These are phyloP conservation scores for Lactifluus subvellereus DNA, from an alignment of 768 basidiomycete species.

Conservation along the genomic window DNA sequence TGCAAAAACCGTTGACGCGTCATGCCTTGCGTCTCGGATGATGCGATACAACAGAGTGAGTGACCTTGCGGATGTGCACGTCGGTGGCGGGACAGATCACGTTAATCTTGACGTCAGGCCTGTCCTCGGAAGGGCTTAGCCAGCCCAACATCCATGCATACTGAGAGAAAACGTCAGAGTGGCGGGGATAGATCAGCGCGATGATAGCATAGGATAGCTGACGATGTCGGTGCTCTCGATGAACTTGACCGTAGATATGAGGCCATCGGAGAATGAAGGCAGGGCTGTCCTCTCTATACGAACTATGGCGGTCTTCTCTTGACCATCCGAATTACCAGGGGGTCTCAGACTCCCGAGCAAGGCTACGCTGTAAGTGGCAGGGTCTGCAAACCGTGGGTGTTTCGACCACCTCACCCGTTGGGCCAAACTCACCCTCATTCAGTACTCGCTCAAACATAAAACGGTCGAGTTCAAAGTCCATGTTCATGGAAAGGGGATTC, in stretches of 20 bases:
- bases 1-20: slow-evolving; percentile 29
- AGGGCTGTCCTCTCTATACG: slow-evolving; percentile 74
- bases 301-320: slow-evolving; percentile 50
- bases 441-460: slow-evolving; percentile 20
- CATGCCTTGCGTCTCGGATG: neutral
- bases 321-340: neutral
- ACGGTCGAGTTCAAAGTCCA: slow-evolving; percentile 15
- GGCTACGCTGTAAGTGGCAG: slow-evolving; percentile 6
- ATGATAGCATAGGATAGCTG: slow-evolving; percentile 26
- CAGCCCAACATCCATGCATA: slow-evolving; percentile 80
- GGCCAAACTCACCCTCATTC: slow-evolving; percentile 25
- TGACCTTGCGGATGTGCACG: slow-evolving; percentile 78
- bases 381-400: slow-evolving; percentile 9
- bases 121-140: slow-evolving; percentile 38
- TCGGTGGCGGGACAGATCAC: slow-evolving; percentile 87
- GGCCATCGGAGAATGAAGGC: slow-evolving; percentile 38
- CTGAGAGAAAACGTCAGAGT: slow-evolving; percentile 34
- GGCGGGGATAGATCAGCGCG: neutral
- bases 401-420: neutral
- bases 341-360: slow-evolving; percentile 15
- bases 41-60: neutral
- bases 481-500: neutral
- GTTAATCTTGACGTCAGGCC: slow-evolving; percentile 75
- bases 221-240: slow-evolving; percentile 68
- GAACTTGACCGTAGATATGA: slow-evolving; percentile 39